These are phyloP conservation scores for Penium margaritaceum DNA, from an alignment of 139 green algal genomes.

Conservation along the genomic window DNA sequence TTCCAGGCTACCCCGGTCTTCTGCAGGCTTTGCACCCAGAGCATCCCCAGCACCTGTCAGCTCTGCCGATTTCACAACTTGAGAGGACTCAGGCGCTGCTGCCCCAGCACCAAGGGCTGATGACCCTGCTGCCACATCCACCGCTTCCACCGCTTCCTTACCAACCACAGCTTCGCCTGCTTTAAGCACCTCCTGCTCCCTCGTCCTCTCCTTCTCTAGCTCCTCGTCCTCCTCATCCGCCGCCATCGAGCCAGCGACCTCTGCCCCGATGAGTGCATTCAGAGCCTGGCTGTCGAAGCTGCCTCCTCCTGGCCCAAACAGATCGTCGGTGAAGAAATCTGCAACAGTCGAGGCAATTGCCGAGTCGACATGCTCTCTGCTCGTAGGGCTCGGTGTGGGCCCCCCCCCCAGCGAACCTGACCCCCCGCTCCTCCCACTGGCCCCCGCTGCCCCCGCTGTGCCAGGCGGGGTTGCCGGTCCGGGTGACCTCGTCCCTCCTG, in stretches of 20 bases:
- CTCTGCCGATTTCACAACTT: no score
- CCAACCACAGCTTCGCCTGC: neutral
- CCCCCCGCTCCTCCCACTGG: no score
- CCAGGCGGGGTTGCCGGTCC: no score
- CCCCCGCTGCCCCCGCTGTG: no score
- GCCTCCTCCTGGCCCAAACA: neutral
- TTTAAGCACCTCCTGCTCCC: neutral
- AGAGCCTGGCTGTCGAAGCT: neutral
- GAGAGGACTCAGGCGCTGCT: no score
- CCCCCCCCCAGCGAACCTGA: no score
- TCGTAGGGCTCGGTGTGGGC: no score
- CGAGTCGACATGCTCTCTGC: neutral
- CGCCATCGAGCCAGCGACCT: neutral
- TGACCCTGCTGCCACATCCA: no score
- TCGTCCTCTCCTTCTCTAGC: neutral
- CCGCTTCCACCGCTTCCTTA: neutral
- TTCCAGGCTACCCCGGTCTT: conserved; percentile 1
- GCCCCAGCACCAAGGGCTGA: no score
- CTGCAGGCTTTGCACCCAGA: no score
- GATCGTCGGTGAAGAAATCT: conserved; percentile 4
- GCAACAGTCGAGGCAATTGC: neutral
- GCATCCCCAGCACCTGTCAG: no score
- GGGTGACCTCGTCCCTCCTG: no score
- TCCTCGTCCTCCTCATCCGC: neutral
- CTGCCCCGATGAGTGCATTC: neutral